phyloP scores from a whole-genome alignment of 139 green algal genomes.

The Nannochloris sp. region DNA sequence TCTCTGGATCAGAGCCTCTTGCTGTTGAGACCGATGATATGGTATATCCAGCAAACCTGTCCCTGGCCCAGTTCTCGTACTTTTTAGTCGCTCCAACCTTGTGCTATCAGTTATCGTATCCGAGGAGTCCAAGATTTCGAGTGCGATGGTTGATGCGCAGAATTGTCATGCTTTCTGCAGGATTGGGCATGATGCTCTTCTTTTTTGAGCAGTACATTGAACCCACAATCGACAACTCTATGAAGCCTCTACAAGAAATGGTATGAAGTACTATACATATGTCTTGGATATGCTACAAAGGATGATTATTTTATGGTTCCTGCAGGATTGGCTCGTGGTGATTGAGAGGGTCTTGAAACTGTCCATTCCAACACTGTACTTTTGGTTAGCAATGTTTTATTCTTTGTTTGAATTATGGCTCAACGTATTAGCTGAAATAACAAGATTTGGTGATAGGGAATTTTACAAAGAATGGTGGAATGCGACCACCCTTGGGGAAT shows the following conservation, averaged over 20 bases:
- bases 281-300: not conserved
- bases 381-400: conserved; percentile 85
- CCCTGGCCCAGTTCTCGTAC: conserved; percentile 52
- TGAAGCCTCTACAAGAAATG: conserved; percentile 52
- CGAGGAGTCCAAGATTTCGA: conserved; percentile 21
- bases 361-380: conserved; percentile 79
- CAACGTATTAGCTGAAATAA: conserved; percentile 84
- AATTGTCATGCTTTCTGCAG: not conserved
- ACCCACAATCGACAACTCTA: conserved; percentile 64
- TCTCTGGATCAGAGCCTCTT: conserved; percentile 11
- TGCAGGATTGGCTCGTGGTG: conserved; percentile 44
- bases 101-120: conserved; percentile 63
- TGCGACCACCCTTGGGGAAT: conserved; percentile 75
- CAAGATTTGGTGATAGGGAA: conserved; percentile 82
- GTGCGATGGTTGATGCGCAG: conserved; percentile 24
- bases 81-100: conserved; percentile 74
- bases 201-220: conserved; percentile 74
- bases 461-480: conserved; percentile 99
- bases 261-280: not conserved
- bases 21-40: conserved; percentile 11
- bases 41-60: conserved; percentile 65
- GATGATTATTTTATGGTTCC: not conserved
- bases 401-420: conserved; percentile 79
- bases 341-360: conserved; percentile 86
- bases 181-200: conserved; percentile 49